Evolutionary conservation across 2,329 filamentous ascomycete species (phyloP).

Genomic region (Alternaria gansuensis): DNA sequence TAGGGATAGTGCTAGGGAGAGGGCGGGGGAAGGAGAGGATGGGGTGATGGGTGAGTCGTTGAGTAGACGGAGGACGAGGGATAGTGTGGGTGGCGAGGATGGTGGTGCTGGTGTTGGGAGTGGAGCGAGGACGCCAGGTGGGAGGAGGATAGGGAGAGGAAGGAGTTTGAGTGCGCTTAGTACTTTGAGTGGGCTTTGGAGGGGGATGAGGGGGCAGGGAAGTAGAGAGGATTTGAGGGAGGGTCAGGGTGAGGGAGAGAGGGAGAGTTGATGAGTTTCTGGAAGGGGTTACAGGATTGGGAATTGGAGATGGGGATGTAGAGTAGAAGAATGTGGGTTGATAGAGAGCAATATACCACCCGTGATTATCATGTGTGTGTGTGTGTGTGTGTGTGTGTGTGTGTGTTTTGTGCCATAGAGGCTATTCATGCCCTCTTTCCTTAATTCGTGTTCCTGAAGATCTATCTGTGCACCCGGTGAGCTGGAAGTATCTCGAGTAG

Average conservation of each 20-base stretch:
- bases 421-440: no score
- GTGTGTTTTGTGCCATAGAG: no score
- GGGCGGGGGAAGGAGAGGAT: constrained; percentile 16
- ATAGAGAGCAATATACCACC: no score
- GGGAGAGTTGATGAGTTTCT: neutral
- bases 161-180: constrained; percentile 41
- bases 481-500: no score
- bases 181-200: constrained; percentile 44
- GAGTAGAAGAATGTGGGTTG: no score
- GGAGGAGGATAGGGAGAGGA: constrained; percentile 17
- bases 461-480: no score
- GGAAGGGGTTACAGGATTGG: no score
- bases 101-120: constrained; percentile 14
- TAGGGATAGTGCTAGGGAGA: constrained; percentile 23
- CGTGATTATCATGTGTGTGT: no score
- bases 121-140: neutral
- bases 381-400: no score
- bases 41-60: constrained; percentile 33
- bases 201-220: constrained; percentile 33
- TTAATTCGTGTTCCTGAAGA: no score
- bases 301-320: no score
- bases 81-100: constrained; percentile 1
- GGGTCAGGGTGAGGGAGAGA: neutral
- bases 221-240: constrained; percentile 26
- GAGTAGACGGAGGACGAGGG: constrained; percentile 33